Conservation (phyloP, 164 flowering plant species). For the Echeveria elegans region DNA sequence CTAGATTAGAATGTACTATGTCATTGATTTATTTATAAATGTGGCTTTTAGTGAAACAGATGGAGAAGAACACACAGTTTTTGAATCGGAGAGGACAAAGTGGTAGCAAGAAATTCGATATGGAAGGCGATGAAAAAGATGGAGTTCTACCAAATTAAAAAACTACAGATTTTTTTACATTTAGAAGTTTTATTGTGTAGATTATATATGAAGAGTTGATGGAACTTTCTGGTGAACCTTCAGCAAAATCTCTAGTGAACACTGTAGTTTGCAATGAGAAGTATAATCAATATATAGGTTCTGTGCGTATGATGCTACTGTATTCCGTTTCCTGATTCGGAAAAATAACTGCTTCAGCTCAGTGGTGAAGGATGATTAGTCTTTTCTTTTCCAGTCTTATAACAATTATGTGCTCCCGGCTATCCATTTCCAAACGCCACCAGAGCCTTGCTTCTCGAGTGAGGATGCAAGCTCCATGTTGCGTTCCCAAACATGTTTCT, state of each 20-base stretch:
- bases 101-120: background rate
- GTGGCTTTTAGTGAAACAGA: background rate
- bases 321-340: background rate
- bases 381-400: background rate
- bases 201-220: no score
- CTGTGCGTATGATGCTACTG: background rate
- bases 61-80: background rate
- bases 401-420: conserved; percentile 28
- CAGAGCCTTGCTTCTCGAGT: conserved; percentile 50
- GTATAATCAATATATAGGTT: background rate
- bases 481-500: conserved; percentile 51
- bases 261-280: no score
- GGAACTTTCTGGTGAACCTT: no score
- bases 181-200: no score
- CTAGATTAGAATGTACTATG: background rate
- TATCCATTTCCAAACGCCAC: conserved; percentile 82
- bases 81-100: background rate
- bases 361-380: background rate
- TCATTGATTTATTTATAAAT: background rate
- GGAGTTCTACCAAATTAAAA: no score
- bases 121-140: no score
- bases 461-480: conserved; percentile 36
- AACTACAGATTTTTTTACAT: no score
- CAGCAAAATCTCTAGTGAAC: no score
- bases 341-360: background rate